phyloP scores from a whole-genome alignment of 2,329 filamentous ascomycete genomes.

The Lecanicillium sp. region DNA sequence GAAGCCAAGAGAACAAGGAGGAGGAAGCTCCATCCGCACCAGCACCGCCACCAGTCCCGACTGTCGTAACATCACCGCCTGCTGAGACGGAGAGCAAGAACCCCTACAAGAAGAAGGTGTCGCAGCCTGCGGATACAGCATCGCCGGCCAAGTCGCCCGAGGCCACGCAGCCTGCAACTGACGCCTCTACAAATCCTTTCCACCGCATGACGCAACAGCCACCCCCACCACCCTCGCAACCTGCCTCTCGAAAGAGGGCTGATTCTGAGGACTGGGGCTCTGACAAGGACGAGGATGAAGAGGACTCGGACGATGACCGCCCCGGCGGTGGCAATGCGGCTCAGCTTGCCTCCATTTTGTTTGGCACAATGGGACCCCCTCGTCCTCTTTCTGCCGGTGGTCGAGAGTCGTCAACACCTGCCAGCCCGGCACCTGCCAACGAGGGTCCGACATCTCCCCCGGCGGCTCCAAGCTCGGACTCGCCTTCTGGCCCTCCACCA shows the following conservation, averaged over 20 bases:
- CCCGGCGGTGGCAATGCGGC: conserved; percentile 78
- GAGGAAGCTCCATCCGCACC: conserved; percentile 44
- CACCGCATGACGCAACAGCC: conserved; percentile 68
- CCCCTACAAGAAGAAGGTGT: conserved; percentile 87
- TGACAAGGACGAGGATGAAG: conserved; percentile 49
- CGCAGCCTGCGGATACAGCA: conserved; percentile 50
- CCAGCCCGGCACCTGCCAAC: conserved; percentile 28
- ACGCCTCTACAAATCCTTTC: conserved; percentile 90
- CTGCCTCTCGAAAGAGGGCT: conserved; percentile 44
- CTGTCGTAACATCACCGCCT: conserved; percentile 44
- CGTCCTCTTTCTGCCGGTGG: conserved; percentile 78
- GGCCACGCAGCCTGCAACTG: conserved; percentile 31
- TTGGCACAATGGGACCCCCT: conserved; percentile 93
- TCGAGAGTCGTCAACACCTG: conserved; percentile 48
- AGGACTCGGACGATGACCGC: conserved; percentile 70
- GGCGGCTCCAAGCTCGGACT: conserved; percentile 20
- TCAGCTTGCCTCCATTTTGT: conserved; percentile 87
- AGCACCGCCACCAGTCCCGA: conserved; percentile 40
- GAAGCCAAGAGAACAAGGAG: conserved; percentile 42
- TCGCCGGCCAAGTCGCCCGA: conserved; percentile 37
- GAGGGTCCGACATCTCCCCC: conserved; percentile 31
- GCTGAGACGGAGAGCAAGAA: conserved; percentile 78
- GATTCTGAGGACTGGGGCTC: conserved; percentile 76
- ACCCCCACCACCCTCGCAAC: conserved; percentile 36
- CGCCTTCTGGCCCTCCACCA: conserved; percentile 22